Percentiles rank a stretch among this genome's conserved stretches.
These are phyloP conservation scores for Microdochium nivale DNA, from an alignment of 2,329 filamentous ascomycete genomes.

Conservation along the genomic window DNA sequence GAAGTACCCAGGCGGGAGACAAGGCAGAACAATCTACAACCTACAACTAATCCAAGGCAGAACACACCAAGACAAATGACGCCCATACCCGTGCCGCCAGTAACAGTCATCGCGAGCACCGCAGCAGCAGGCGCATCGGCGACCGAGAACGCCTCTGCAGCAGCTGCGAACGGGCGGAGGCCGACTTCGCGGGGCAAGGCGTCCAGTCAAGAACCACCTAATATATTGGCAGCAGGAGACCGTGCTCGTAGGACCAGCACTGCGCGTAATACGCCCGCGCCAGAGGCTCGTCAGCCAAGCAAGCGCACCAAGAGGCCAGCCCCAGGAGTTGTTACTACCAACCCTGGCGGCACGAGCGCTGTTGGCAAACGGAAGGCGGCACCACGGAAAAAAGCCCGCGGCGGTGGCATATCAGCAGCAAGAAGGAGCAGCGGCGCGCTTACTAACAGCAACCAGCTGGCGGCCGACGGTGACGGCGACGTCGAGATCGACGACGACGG, in stretches of 20 bases:
- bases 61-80: conserved; percentile 8
- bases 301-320: conserved; percentile 62
- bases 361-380: conserved; percentile 65
- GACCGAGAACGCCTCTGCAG: conserved; percentile 23
- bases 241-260: conserved; percentile 48
- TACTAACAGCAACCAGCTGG: conserved; percentile 21
- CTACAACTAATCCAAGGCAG: conserved; percentile 18
- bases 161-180: conserved; percentile 25
- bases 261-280: conserved; percentile 47
- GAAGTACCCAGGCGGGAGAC: conserved; percentile 34
- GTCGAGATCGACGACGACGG: conserved; percentile 60
- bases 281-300: conserved; percentile 32
- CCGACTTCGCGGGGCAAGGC: conserved; percentile 45
- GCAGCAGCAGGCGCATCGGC: conserved; percentile 20
- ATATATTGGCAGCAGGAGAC: conserved; percentile 37
- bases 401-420: conserved; percentile 3
- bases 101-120: conserved; percentile 9
- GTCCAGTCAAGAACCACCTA: conserved; percentile 39
- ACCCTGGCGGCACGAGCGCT: conserved; percentile 53
- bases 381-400: conserved; percentile 54
- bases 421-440: conserved; percentile 31
- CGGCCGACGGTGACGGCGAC: conserved; percentile 36
- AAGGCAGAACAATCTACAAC: conserved; percentile 29
- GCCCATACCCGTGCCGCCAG: not conserved
- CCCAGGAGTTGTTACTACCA: conserved; percentile 61